A percentile compares a stretch with the other conserved stretches of the same genome.
Evolutionary conservation across 2,329 filamentous ascomycete genomes (phyloP).

Genomic region (Arthrobotrys sinensis): DNA sequence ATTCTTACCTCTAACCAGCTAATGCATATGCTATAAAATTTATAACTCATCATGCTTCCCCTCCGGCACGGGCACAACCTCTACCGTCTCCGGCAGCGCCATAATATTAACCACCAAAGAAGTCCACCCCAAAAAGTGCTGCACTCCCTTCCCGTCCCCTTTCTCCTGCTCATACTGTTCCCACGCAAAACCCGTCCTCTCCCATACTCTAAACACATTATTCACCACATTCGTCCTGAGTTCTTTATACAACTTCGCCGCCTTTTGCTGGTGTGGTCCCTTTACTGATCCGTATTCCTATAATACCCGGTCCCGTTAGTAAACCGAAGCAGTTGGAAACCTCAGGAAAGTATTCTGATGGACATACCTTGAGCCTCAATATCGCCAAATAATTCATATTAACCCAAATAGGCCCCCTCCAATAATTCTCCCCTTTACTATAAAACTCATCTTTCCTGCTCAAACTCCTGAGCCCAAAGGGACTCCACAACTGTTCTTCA

Average conservation of each 20-base stretch:
- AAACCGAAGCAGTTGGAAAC: no score
- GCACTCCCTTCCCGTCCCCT: slow-evolving; percentile 91
- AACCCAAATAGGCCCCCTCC: slow-evolving; percentile 94
- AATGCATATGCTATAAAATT: slow-evolving; percentile 1
- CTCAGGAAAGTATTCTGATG: no score
- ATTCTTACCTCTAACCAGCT: not conserved
- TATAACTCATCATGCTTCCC: slow-evolving; percentile 71
- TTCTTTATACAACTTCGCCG: slow-evolving; percentile 80
- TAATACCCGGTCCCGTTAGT: no score
- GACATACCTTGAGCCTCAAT: slow-evolving; percentile 80
- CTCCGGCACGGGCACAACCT: slow-evolving; percentile 66
- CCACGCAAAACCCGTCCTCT: slow-evolving; percentile 95
- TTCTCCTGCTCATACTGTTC: slow-evolving; percentile 98
- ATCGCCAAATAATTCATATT: slow-evolving; percentile 94
- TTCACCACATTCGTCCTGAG: slow-evolving; percentile 88
- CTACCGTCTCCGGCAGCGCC: slow-evolving; percentile 81
- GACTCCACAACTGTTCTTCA: slow-evolving; percentile 89
- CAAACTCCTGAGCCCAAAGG: slow-evolving; percentile 88
- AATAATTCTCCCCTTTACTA: slow-evolving; percentile 95
- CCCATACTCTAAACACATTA: slow-evolving; percentile 90
- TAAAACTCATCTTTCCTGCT: slow-evolving; percentile 87
- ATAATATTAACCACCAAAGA: slow-evolving; percentile 97
- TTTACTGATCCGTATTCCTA: slow-evolving; percentile 71
- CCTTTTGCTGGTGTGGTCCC: slow-evolving; percentile 79
- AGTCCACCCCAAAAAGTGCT: slow-evolving; percentile 99